phyloP scores from a whole-genome alignment of 2,329 filamentous ascomycete genomes.

The Acrocalymma vagum region DNA sequence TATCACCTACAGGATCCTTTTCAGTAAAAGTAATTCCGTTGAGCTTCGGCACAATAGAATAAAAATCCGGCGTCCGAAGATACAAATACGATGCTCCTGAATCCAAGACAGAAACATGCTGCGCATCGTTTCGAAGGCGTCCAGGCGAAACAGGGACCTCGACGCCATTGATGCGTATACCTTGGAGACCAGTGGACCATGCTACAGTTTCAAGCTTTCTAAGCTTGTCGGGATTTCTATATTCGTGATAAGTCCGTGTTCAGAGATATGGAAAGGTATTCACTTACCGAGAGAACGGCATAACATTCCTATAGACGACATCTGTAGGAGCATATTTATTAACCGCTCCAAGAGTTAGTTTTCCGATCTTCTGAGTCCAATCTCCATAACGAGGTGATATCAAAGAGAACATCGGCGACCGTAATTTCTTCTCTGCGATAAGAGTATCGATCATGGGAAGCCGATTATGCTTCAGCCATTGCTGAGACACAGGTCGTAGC shows the following conservation, averaged over 20 bases:
- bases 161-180: neutral
- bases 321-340: neutral
- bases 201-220: neutral
- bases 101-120: slow-evolving; percentile 1
- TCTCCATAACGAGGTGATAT: slow-evolving; percentile 1
- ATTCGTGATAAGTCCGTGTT: neutral
- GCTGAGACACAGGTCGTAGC: neutral
- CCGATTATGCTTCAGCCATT: neutral
- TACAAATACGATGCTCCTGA: neutral
- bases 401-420: slow-evolving; percentile 1
- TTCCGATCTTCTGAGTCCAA: neutral
- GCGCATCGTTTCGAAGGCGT: neutral
- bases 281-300: neutral
- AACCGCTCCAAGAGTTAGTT: slow-evolving; percentile 2
- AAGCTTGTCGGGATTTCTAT: neutral
- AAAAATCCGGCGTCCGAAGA: neutral
- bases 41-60: neutral
- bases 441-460: slow-evolving; percentile 1
- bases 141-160: neutral
- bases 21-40: neutral
- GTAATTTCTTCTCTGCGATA: neutral
- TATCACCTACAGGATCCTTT: neutral
- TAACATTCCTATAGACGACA: too few species aligned
- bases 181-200: neutral
- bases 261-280: neutral